Conservation (phyloP, 305 asterid genomes). For the Fraxinus floribunda region DNA sequence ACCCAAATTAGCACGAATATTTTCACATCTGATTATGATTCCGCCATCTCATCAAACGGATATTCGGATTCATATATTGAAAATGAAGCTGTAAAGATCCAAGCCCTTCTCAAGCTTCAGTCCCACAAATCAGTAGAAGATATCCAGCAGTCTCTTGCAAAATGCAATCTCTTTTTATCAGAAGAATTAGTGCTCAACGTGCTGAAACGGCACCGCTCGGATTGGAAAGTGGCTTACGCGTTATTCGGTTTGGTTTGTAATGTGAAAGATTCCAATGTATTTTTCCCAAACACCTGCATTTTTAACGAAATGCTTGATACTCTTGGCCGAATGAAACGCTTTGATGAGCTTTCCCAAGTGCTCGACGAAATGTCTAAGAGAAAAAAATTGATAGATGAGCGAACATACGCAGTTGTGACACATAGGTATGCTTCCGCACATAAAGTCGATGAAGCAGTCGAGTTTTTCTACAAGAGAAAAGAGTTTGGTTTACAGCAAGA, state of each 20-base stretch:
- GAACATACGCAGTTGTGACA: slow-evolving; percentile 43
- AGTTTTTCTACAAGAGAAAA: slow-evolving; percentile 46
- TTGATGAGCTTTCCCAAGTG: slow-evolving; percentile 52
- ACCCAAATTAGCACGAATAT: background rate
- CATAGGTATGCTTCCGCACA: slow-evolving; percentile 62
- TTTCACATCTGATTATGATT: slow-evolving; percentile 16
- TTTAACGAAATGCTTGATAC: slow-evolving; percentile 61
- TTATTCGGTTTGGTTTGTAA: slow-evolving; percentile 57
- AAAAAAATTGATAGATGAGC: slow-evolving; percentile 36
- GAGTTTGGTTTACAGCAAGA: slow-evolving; percentile 48
- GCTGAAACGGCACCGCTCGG: slow-evolving; percentile 65
- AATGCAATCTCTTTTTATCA: slow-evolving; percentile 34
- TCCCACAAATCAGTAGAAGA: slow-evolving; percentile 32
- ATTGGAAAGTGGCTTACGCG: slow-evolving; percentile 65
- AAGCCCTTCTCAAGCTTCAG: slow-evolving; percentile 48
- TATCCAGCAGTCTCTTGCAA: slow-evolving; percentile 41
- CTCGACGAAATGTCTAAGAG: slow-evolving; percentile 72
- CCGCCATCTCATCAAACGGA: slow-evolving; percentile 8
- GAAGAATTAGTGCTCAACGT: slow-evolving; percentile 61
- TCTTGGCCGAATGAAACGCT: slow-evolving; percentile 57
- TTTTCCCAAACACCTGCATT: slow-evolving; percentile 32
- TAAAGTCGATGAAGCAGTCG: slow-evolving; percentile 62
- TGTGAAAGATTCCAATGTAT: slow-evolving; percentile 18
- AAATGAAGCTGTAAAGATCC: slow-evolving; percentile 47
- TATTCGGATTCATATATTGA: slow-evolving; percentile 25